Evolutionary conservation across 768 basidiomycete species (phyloP), one percentile per base, ranked within the genome.

Genomic region (Lactarius hatsudake): DNA sequence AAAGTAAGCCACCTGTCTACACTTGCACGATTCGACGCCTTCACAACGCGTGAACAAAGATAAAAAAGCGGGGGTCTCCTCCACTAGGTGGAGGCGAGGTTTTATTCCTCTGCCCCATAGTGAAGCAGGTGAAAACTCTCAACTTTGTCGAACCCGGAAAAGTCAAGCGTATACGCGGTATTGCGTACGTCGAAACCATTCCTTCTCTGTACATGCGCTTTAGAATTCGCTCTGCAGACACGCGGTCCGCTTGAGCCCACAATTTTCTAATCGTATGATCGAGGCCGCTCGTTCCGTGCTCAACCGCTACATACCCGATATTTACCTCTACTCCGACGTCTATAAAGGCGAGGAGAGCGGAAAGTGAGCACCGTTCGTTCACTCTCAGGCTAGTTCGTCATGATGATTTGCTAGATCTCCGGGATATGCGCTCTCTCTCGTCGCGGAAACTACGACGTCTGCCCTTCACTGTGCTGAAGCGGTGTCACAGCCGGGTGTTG

Each of bases 341-440:
- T 98, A 97, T 79, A 96, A 97, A 76, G 96, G 96, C 8, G 92
- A 93, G 20, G 97, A 98, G 69, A 95, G 94, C 71, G 96, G 96
- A 77, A 98, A 94, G 96, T 96, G 71, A 69, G 94, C 79, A 0
- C 30, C 20, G 55, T 30, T 58, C n/a, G 5, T 10, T 62, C n/a
- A 26, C 20, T n/a, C 9, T 57, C 48, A 5, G 23, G 8, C 1
- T 30, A 6, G 28, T 10, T 34, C 15, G 48, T 66, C 10, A 69
- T 40, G 23, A 56, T 5, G 15, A 36, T 56, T 9, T 34, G 55
- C 23, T 70, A 97, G 95, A 78, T 99, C 97, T 0, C 97, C 97
- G 7, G 97, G 96, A 0, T 99, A 95, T 76, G 97, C 93, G 0
- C 79, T 99, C 10, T 95, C 87, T 42, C 81, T 99, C 28, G 80